A percentile compares a stretch with the other conserved stretches of the same genome.
Conservation (phyloP, 2,329 filamentous ascomycete species). For the Fusarium acutatum region DNA sequence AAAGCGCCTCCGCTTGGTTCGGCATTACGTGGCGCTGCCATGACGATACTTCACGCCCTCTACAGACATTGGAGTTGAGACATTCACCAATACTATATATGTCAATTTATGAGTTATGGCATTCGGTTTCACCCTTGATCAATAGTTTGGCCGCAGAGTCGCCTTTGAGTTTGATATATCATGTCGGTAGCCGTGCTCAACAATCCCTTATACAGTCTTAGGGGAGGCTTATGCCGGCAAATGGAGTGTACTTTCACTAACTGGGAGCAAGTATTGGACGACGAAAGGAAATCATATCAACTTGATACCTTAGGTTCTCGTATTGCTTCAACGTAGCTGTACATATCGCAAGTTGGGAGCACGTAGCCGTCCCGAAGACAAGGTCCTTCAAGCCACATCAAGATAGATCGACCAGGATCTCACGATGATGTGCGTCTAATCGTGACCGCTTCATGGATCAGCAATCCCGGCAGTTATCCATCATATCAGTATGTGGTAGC, state of each 20-base stretch:
- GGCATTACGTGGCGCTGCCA: slow-evolving; percentile 34
- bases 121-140: background rate
- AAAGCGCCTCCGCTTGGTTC: slow-evolving; percentile 19
- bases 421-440: background rate
- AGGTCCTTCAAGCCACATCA: slow-evolving; percentile 27
- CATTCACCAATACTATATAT: slow-evolving; percentile 16
- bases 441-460: background rate
- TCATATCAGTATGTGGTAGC: background rate
- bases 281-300: background rate
- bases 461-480: background rate
- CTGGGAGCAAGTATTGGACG: background rate
- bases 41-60: slow-evolving; percentile 32
- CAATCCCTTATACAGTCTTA: background rate
- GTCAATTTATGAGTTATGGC: background rate
- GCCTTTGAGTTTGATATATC: background rate
- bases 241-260: background rate
- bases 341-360: slow-evolving; percentile 9
- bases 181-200: background rate
- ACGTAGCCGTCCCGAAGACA: slow-evolving; percentile 29
- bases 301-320: slow-evolving; percentile 12
- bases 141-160: background rate
- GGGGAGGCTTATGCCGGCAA: background rate
- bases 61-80: background rate
- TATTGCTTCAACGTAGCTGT: slow-evolving; percentile 10
- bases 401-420: slow-evolving; percentile 1